Evolutionary conservation across 106 monocot species (phyloP).

Genomic region (Phalaenopsis equestris): DNA sequence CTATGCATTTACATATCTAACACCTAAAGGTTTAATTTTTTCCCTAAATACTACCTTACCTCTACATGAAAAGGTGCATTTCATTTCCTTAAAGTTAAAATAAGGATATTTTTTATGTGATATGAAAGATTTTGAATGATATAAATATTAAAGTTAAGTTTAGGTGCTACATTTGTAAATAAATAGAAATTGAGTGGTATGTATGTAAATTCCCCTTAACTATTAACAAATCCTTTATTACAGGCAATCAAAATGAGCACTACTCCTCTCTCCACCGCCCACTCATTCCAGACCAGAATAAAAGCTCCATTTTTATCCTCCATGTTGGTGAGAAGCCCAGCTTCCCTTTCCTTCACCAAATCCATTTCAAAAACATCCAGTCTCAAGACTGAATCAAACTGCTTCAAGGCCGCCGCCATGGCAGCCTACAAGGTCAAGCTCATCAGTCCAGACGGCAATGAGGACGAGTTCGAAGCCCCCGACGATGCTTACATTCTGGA

Average conservation of each 20-base stretch:
- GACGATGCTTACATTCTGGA: conserved; percentile 30
- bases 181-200: too few species aligned
- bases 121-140: too few species aligned
- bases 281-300: neutral
- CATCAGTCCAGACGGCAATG: conserved; percentile 14
- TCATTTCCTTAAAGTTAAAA: too few species aligned
- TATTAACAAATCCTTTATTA: neutral
- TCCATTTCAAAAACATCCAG: conserved; percentile 2
- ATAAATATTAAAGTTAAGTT: too few species aligned
- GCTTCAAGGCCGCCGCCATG: conserved; percentile 13
- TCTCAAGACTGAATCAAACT: neutral
- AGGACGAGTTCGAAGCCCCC: conserved; percentile 28
- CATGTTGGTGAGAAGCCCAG: neutral
- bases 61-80: too few species aligned
- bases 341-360: conserved; percentile 4
- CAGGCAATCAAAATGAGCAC: conserved; percentile 11
- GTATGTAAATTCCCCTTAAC: too few species aligned
- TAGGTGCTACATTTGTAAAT: too few species aligned
- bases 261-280: neutral
- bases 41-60: too few species aligned
- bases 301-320: neutral
- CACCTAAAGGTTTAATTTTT: too few species aligned
- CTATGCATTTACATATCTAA: too few species aligned
- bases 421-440: conserved; percentile 20
- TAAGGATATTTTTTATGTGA: too few species aligned